Evolutionary conservation across 1,139 yeast species (phyloP), one percentile per base, ranked within the genome.

Genomic region (Candida dubliniensis): DNA sequence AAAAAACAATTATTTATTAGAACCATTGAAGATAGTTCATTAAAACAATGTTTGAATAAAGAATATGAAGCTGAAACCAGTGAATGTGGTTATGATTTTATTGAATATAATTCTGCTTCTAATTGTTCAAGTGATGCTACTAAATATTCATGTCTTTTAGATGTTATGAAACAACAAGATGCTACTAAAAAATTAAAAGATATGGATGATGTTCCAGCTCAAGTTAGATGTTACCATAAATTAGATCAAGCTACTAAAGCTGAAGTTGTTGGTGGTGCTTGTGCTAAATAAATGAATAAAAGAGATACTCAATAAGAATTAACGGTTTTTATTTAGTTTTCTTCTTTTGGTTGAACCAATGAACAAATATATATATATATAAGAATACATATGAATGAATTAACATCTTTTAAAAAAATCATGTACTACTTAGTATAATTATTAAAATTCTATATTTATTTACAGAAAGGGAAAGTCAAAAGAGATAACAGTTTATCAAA

Each of bases 141-240:
- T 26, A 48, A 50, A 35, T 52, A 49, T 33, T 47, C 54, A 12
- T 52, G 55, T 50, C 50, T 52, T 38, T 47, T 52, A 36, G 55
- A 49, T 40, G 46, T 52, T 31, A 44, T 44, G 50, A 52, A 48
- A 41, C 47, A 44, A 41, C 52, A 49, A 42, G 54, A 50, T 43
- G 49, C 55, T 29, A 49, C 53, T 25, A n/a, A 25, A 26, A 47
- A 44, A 36, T 47, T 52, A 34, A 47, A 49, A 34, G 44, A 49
- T 43, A 52, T 52, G 55, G 54, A 46, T 34, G 33, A 38, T 34
- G 49, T 47, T 34, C 54, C 55, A 29, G 55, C 55, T 38, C 55
- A 52, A 49, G 53, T 50, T 31, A 52, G 55, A 47, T 52, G 55
- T 36, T 52, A 47, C 38, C 47, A 52, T 12, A 37, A 41, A 15